Evolutionary conservation across 371 early-diverging fungal species (phyloP).

Genomic region (Encephalitozoon romaleae): DNA sequence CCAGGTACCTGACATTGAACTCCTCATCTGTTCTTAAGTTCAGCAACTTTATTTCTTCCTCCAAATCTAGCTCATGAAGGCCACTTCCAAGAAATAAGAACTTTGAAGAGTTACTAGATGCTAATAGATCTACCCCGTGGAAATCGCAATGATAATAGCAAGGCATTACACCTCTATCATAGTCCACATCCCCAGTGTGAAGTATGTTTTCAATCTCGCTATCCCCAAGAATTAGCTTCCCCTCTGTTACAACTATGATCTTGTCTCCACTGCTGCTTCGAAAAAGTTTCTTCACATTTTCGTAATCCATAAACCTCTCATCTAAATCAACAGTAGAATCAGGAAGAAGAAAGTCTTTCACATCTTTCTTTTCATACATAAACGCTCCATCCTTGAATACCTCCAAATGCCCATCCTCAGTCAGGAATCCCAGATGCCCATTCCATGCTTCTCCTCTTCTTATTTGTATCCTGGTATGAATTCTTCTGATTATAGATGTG

Average conservation of each 20-base stretch:
- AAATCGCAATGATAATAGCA: conserved; percentile 16
- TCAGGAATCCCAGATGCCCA: not conserved
- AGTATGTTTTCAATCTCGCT: not conserved
- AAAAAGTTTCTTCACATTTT: not conserved
- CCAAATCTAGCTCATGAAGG: not conserved
- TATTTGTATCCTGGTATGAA: not conserved
- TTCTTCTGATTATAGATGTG: not conserved
- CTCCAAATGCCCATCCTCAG: not conserved
- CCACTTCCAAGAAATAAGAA: not conserved
- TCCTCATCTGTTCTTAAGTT: not conserved
- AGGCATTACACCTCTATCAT: not conserved
- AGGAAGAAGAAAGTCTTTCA: not conserved
- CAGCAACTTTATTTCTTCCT: not conserved
- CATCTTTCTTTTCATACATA: not conserved
- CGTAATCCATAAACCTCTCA: not conserved
- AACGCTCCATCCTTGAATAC: not conserved
- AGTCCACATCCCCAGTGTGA: conserved; percentile 1
- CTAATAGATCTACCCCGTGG: not conserved
- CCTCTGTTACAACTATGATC: not conserved
- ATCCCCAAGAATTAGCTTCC: not conserved
- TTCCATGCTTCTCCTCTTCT: not conserved
- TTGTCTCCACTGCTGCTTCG: not conserved
- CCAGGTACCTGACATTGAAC: not conserved
- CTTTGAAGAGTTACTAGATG: not conserved
- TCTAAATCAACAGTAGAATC: not conserved